Evolutionary conservation across 768 basidiomycete genomes (phyloP).

Genomic region (Coprinopsis cinerea): DNA sequence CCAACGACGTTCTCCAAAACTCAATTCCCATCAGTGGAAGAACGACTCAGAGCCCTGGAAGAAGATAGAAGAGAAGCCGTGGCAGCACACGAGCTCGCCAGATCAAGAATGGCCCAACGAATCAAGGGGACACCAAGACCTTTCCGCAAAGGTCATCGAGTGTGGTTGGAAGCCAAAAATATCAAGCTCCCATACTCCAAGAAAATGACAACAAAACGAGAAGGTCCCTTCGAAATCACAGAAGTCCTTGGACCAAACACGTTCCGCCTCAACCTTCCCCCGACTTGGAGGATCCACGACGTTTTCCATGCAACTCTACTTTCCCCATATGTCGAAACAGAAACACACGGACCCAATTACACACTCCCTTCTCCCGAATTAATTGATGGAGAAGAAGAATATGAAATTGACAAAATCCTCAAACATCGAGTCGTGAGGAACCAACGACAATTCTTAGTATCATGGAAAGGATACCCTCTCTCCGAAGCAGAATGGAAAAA

Average conservation of each 20-base stretch:
- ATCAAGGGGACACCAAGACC: constrained; percentile 5
- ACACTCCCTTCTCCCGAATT: constrained; percentile 12
- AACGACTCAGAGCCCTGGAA: constrained; percentile 2
- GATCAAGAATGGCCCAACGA: constrained; percentile 8
- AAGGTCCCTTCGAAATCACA: constrained; percentile 16
- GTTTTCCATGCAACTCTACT: constrained; percentile 15
- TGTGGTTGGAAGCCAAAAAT: constrained; percentile 16
- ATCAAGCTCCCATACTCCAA: constrained; percentile 11
- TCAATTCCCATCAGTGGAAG: background rate
- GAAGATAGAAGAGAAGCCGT: constrained; percentile 13
- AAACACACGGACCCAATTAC: constrained; percentile 12
- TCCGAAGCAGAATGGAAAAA: constrained; percentile 10
- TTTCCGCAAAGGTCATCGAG: constrained; percentile 14
- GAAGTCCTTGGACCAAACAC: constrained; percentile 14
- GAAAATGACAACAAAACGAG: constrained; percentile 12
- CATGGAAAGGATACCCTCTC: constrained; percentile 11
- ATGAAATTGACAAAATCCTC: constrained; percentile 11
- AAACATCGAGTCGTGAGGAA: background rate
- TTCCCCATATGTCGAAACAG: constrained; percentile 10
- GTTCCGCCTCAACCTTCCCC: constrained; percentile 12
- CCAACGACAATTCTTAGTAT: constrained; percentile 4
- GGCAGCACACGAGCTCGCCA: constrained; percentile 14
- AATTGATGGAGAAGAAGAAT: constrained; percentile 13
- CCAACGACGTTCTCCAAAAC: background rate
- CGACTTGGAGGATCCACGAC: constrained; percentile 13